Percentiles rank a stretch among this genome's conserved stretches.
These are phyloP conservation scores for Zymoseptoria pseudotritici DNA, from an alignment of 2,329 filamentous ascomycete genomes.

Conservation along the genomic window DNA sequence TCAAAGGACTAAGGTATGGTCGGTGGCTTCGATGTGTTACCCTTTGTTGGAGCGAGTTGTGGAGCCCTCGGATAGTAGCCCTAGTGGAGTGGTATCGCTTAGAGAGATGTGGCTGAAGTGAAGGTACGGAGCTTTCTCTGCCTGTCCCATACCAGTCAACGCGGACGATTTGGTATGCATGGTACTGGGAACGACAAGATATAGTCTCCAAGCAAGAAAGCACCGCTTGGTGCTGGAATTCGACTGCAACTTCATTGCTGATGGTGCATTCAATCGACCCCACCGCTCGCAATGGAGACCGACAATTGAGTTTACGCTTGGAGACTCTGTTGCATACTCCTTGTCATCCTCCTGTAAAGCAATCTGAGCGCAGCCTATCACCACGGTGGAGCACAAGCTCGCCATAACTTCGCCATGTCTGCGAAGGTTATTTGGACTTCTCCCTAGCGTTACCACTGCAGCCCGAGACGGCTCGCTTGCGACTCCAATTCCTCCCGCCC, in stretches of 20 bases:
- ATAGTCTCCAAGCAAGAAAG: neutral
- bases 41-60: neutral
- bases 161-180: neutral
- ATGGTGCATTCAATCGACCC: neutral
- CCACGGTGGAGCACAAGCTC: constrained; percentile 17
- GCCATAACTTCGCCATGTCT: constrained; percentile 18
- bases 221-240: neutral
- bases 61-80: neutral
- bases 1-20: neutral
- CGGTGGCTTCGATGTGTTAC: neutral
- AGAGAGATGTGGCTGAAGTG: neutral
- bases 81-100: neutral
- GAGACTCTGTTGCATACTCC: neutral
- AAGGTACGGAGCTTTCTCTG: no score
- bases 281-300: neutral
- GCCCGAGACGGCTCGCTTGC: constrained; percentile 18
- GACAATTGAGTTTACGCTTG: neutral
- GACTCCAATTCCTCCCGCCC: neutral
- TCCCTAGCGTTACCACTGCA: constrained; percentile 13
- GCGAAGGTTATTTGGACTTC: constrained; percentile 13
- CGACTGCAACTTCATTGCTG: neutral
- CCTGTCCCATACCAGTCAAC: no score
- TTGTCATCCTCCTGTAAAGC: neutral
- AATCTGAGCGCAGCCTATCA: neutral
- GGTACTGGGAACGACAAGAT: neutral